Evolutionary conservation across 768 basidiomycete species (phyloP), one percentile per base, ranked within the genome.

Genomic region (Crepidotus variabilis): DNA sequence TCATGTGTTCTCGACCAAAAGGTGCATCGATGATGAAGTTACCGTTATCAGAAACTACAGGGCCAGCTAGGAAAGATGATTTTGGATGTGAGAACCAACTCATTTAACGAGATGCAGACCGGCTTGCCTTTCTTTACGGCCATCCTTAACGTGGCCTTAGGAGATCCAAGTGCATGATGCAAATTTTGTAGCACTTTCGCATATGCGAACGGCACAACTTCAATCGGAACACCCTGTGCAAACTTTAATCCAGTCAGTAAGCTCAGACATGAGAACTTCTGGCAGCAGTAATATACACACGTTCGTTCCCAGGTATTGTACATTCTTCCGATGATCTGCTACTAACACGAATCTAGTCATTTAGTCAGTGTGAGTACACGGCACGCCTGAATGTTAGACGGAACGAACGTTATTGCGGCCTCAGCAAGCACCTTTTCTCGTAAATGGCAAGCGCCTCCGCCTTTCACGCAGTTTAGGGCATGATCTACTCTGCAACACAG

Each of bases 11-110:
- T 55, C 75, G 78, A 13, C 82, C 75, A 72, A 98, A 98, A 1
- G 94, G 92, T 14, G 97, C 97, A 65, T 99, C 97, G 61, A 99
- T 96, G 62, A 98, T 81, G 70, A 99, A 98, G 73, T 97, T 98
- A 20, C 93, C 92, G 63, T 99, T 99, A 70, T 99, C 97, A 3
- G 92, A 83, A 16, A 99, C 96, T 43, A 99, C 92, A 10, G 96
- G 97, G 8, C 97, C 96, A 47, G 95, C 95, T 81, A 65, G 56
- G 60, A 69, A 49, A 35, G 35, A 34, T 47, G 28, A 8, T 28
- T n/a, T n/a, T n/a, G n/a, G 20, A 28, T 36, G 23, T 6, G 13
- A 54, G 23, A 20, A 58, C 45, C n/a, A n/a, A n/a, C n/a, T n/a
- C n/a, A 47, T 28, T 6, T 32, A 13, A 33, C 21, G 20, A 20